Evolutionary conservation across 176 grass and related monocot species (phyloP).

Genomic region (Stipa capillata): DNA sequence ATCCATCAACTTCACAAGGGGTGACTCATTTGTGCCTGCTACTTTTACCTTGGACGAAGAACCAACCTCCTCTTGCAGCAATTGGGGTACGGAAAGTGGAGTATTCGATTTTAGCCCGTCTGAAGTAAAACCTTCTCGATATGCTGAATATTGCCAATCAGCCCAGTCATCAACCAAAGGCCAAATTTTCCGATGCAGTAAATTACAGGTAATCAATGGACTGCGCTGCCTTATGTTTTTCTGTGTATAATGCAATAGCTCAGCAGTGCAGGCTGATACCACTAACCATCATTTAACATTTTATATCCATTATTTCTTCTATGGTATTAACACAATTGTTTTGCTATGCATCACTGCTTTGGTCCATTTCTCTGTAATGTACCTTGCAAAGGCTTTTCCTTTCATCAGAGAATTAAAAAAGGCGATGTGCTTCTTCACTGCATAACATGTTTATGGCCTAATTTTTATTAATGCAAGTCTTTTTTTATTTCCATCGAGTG

Average conservation of each 20-base stretch:
- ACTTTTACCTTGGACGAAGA: conserved; percentile 24
- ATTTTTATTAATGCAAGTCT: neutral
- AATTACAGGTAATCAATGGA: conserved; percentile 26
- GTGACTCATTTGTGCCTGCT: conserved; percentile 26
- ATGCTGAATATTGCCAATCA: conserved; percentile 35
- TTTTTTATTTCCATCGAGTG: neutral
- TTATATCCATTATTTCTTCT: neutral
- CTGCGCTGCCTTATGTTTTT: neutral
- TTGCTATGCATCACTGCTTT: neutral
- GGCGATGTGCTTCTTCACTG: neutral
- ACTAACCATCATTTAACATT: neutral
- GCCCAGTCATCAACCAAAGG: conserved; percentile 40
- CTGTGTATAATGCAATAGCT: neutral
- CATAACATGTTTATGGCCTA: neutral
- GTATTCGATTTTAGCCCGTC: conserved; percentile 29
- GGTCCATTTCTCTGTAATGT: neutral
- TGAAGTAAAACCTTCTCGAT: conserved; percentile 17
- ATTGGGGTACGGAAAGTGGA: conserved; percentile 5
- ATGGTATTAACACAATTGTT: neutral
- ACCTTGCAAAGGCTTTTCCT: neutral
- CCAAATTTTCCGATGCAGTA: conserved; percentile 24
- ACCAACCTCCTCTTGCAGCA: conserved; percentile 2
- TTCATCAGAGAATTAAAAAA: neutral
- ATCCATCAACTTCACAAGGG: conserved; percentile 47
- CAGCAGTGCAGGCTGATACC: neutral